phyloP scores from a whole-genome alignment of 208 protist genomes.

The Leishmania turanica region DNA sequence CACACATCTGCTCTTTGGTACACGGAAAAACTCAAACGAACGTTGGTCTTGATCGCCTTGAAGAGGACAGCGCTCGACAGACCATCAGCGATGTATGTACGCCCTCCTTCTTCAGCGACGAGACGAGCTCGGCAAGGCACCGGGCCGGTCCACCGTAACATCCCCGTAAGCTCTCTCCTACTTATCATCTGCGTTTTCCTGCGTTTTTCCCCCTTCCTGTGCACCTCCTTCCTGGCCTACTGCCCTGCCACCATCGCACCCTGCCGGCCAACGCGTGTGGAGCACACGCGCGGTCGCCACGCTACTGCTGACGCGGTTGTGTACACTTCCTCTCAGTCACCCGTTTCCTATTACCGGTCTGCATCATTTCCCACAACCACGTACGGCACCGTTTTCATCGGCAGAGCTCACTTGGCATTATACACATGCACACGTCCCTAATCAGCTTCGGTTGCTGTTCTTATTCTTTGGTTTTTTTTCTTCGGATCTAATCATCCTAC shows the following conservation, averaged over 20 bases:
- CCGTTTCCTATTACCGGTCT: neutral
- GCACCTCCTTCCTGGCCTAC: neutral
- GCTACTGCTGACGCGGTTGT: neutral
- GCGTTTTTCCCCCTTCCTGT: neutral
- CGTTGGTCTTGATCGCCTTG: neutral
- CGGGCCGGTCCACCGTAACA: too few species aligned
- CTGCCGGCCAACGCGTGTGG: neutral
- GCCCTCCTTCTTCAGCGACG: neutral
- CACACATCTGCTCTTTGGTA: too few species aligned
- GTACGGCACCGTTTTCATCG: neutral
- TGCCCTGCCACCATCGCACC: neutral
- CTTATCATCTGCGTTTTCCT: neutral
- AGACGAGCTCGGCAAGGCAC: neutral
- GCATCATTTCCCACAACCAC: neutral
- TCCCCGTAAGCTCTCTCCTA: neutral
- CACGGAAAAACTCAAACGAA: neutral
- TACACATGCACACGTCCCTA: neutral
- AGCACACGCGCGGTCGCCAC: neutral
- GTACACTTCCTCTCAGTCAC: neutral
- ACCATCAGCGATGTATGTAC: neutral
- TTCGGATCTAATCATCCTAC: neutral
- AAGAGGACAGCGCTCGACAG: neutral
- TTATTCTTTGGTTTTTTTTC: neutral
- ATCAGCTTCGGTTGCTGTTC: too few species aligned
- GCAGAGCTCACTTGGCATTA: neutral